These are phyloP conservation scores for Botrytis squamosa DNA, from an alignment of 2,329 filamentous ascomycete genomes.

Conservation along the genomic window DNA sequence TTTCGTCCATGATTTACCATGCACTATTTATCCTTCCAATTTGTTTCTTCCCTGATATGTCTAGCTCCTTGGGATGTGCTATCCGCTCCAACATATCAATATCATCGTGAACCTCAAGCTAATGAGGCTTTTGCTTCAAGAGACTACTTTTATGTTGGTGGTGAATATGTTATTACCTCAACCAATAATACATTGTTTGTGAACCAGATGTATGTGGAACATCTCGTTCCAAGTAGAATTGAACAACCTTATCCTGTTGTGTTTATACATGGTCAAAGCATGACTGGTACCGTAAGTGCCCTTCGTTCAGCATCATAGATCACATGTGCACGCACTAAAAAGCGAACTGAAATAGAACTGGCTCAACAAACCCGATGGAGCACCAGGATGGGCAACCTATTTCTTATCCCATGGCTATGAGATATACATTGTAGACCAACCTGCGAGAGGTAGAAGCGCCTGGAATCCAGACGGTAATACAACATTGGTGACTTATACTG, in stretches of 20 bases:
- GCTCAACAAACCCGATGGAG: conserved; percentile 49
- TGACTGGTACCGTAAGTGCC: conserved; percentile 34
- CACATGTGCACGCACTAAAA: not conserved
- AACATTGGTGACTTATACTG: conserved; percentile 23
- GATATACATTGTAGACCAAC: conserved; percentile 44
- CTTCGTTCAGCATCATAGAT: not conserved
- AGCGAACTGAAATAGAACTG: conserved; percentile 39
- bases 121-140: conserved; percentile 6
- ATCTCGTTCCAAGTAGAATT: conserved; percentile 40
- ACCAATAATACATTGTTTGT: conserved; percentile 23
- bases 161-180: conserved; percentile 28
- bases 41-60: not conserved
- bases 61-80: not conserved
- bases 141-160: conserved; percentile 35
- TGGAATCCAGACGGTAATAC: conserved; percentile 26
- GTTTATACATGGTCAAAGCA: conserved; percentile 33
- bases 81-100: not conserved
- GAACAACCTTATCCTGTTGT: conserved; percentile 31
- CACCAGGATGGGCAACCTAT: conserved; percentile 48
- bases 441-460: conserved; percentile 17
- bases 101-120: not conserved
- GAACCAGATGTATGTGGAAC: conserved; percentile 55
- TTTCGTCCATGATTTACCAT: not conserved
- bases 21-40: not conserved
- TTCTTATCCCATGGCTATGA: conserved; percentile 47